phyloP scores from a whole-genome alignment of 352 stramenopile species.

The Pythium pectinolyticum region DNA sequence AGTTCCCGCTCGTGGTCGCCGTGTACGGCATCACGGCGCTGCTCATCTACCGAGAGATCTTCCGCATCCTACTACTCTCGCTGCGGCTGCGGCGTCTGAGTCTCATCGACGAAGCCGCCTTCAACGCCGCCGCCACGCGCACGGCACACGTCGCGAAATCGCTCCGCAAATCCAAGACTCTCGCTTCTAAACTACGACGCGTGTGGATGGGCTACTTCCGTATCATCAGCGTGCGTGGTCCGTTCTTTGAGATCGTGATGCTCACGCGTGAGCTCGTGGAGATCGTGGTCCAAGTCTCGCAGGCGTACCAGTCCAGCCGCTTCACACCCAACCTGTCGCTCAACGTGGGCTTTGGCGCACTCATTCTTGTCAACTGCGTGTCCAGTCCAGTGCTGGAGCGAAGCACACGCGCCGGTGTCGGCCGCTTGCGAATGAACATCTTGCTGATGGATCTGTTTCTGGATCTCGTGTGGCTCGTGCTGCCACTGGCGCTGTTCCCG shows the following conservation, averaged over 20 bases:
- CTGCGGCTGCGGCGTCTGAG: not conserved
- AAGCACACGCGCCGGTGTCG: not conserved
- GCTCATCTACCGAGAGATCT: conserved; percentile 3
- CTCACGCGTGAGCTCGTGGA: conserved; percentile 25
- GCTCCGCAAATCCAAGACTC: not conserved
- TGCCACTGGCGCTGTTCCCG: conserved; percentile 16
- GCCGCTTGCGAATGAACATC: conserved; percentile 9
- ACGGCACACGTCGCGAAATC: not conserved
- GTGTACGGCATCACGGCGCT: conserved; percentile 1
- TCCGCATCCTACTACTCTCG: not conserved
- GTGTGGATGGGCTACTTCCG: not conserved
- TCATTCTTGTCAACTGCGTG: conserved; percentile 29
- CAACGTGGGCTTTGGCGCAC: conserved; percentile 14
- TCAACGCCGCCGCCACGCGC: not conserved
- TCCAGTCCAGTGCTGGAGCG: conserved; percentile 13
- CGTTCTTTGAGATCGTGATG: conserved; percentile 27
- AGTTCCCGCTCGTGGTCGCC: conserved; percentile 15
- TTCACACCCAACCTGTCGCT: conserved; percentile 26
- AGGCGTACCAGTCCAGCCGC: conserved; percentile 24
- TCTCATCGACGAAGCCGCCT: conserved; percentile 1
- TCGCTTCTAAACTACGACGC: not conserved
- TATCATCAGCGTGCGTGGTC: conserved; percentile 17
- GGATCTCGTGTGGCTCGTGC: conserved; percentile 26
- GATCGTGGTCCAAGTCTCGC: conserved; percentile 24
- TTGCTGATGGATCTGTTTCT: conserved; percentile 21